Base-by-base conservation (phyloP, 169 alveolate genomes). In the Plasmodium malariae region DNA sequence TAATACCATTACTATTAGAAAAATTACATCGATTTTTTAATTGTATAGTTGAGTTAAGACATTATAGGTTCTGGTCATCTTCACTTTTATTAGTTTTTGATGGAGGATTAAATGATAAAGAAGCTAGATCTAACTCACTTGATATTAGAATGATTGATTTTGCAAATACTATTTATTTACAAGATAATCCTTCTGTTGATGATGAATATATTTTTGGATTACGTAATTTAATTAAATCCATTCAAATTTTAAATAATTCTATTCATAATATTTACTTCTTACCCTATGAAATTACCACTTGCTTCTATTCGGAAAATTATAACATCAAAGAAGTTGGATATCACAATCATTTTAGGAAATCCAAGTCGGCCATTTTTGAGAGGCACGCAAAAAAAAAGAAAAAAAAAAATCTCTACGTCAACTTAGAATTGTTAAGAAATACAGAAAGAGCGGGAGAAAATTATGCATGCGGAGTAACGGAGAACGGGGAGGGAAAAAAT, bases 121-220 rank as follows among this genome's bases (percentile, higher is more conserved):
- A 93, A 71, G 93, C 71, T 21, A 28, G 93, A 51, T 73, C 86
- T 21, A 32, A 54, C 36, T 89, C 94, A 9, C 80, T 93, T 51
- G 95, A 91, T 71, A 83, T 93, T 9, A 80, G 95, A 63, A 93
- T 93, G 95, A 93, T 93, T 34, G 95, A 93, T 62, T 93, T 93
- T 70, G 95, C 95, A 12, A 93, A 93, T 74, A 89, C 93, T 7
- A 89, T 88, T 60, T 93, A 78, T 71, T 74, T 93, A 74, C 87
- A 73, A 86, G 94, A 92, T 83, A 92, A 88, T 40, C 93, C 93
- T n/a, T 65, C 95, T 34, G 92, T 89, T 9, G 95, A 93, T 73
- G 93, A 88, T 36, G 95, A 93, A 67, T 93, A 93, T 74, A 73
- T 93, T 54, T 88, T 87, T 55, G 95, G 95, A 21, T 76, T 93